Conservation (phyloP, 352 stramenopile genomes). For the Globisporangium viniferum region DNA sequence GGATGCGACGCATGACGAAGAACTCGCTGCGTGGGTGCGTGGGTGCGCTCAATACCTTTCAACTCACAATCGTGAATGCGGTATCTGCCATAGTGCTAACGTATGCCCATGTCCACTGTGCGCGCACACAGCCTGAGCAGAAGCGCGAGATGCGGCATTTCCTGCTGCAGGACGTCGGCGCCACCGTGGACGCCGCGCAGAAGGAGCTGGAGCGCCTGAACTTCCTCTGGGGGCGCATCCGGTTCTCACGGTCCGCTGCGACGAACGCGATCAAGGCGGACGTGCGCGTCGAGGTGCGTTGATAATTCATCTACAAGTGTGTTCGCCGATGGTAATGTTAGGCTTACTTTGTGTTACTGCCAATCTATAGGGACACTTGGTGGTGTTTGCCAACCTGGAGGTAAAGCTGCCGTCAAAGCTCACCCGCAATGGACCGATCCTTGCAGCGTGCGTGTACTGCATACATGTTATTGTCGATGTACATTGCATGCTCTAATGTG, state of each 20-base stretch:
- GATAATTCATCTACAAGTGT: not conserved
- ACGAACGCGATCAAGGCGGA: constrained; percentile 60
- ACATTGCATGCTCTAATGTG: not conserved
- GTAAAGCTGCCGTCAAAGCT: constrained; percentile 57
- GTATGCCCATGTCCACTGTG: constrained; percentile 9
- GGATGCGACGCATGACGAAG: constrained; percentile 22
- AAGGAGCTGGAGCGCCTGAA: constrained; percentile 79
- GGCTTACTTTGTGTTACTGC: constrained; percentile 2
- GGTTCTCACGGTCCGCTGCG: constrained; percentile 43
- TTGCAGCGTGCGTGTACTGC: constrained; percentile 35
- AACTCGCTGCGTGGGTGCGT: constrained; percentile 50
- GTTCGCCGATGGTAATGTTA: not conserved
- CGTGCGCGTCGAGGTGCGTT: constrained; percentile 60
- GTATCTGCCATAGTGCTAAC: not conserved
- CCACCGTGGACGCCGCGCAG: constrained; percentile 42
- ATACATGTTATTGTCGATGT: not conserved
- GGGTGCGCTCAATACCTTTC: not conserved
- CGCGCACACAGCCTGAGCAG: constrained; percentile 19
- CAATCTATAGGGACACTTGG: constrained; percentile 51
- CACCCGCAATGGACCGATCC: constrained; percentile 46
- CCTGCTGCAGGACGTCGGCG: constrained; percentile 54
- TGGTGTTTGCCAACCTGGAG: constrained; percentile 69
- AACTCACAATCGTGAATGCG: not conserved
- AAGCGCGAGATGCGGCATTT: constrained; percentile 59
- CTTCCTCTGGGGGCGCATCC: constrained; percentile 79